Conservation (phyloP, 148 eudicot genomes). For the Suaeda aralocaspica region DNA sequence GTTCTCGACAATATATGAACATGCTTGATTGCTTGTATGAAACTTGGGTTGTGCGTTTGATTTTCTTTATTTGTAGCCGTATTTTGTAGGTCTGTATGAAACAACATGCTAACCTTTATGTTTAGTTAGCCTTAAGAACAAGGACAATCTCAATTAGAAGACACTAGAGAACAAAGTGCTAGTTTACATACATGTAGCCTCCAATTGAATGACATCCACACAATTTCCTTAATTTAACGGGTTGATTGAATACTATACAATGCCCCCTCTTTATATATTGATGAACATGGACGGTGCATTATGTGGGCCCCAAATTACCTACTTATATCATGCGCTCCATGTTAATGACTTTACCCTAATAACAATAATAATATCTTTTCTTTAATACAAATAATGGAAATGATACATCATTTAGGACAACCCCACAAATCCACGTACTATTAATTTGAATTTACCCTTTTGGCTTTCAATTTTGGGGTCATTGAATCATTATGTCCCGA, state of each 20-base stretch:
- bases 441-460: neutral
- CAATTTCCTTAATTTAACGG: constrained; percentile 9
- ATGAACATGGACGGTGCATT: constrained; percentile 48
- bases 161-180: neutral
- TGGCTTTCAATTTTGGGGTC: neutral
- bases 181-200: neutral
- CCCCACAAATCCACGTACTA: neutral
- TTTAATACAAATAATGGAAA: neutral
- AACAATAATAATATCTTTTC: neutral
- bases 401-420: constrained; percentile 18
- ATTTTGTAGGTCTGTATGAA: no score
- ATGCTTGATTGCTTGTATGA: no score
- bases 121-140: no score
- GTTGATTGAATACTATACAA: neutral
- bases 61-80: no score
- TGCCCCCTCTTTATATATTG: constrained; percentile 12
- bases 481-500: neutral
- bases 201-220: constrained; percentile 35
- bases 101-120: no score
- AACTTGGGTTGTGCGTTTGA: no score
- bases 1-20: no score
- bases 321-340: constrained; percentile 18
- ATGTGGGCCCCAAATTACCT: constrained; percentile 39
- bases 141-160: neutral
- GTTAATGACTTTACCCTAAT: constrained; percentile 6